Evolutionary conservation across 768 basidiomycete species (phyloP).

Genomic region (Porphyrellus cyaneotinctus): DNA sequence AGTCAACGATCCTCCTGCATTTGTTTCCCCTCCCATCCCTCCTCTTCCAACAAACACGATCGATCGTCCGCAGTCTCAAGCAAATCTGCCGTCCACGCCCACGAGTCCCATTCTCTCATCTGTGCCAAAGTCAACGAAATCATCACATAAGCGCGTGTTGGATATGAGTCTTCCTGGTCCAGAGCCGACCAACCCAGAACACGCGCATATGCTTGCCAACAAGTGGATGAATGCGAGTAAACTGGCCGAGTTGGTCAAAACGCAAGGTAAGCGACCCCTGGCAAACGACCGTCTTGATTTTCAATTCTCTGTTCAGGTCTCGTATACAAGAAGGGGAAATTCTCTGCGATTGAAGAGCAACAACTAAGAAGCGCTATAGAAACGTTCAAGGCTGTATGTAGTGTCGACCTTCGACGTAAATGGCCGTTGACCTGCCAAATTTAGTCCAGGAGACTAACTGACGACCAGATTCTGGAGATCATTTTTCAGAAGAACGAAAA

Average conservation of each 20-base stretch:
- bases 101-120: conserved; percentile 39
- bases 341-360: conserved; percentile 72
- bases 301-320: conserved; percentile 46
- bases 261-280: conserved; percentile 47
- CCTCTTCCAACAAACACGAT: conserved; percentile 25
- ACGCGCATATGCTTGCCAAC: conserved; percentile 66
- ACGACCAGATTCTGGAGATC: conserved; percentile 54
- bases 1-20: conserved; percentile 12
- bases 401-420: not conserved
- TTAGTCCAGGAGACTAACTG: conserved; percentile 49
- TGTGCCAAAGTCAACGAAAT: conserved; percentile 34
- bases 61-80: conserved; percentile 34
- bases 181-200: conserved; percentile 47
- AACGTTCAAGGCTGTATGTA: conserved; percentile 52
- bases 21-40: conserved; percentile 21
- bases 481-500: conserved; percentile 68
- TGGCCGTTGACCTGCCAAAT: conserved; percentile 1
- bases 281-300: not conserved
- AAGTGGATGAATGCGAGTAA: conserved; percentile 75
- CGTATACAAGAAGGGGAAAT: conserved; percentile 86
- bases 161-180: conserved; percentile 41
- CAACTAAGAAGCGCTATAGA: conserved; percentile 64
- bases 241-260: conserved; percentile 62
- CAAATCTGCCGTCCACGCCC: conserved; percentile 42
- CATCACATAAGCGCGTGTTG: conserved; percentile 36